Base-by-base conservation (phyloP, 768 basidiomycete species). In the Leccinum longicurvipes region DNA sequence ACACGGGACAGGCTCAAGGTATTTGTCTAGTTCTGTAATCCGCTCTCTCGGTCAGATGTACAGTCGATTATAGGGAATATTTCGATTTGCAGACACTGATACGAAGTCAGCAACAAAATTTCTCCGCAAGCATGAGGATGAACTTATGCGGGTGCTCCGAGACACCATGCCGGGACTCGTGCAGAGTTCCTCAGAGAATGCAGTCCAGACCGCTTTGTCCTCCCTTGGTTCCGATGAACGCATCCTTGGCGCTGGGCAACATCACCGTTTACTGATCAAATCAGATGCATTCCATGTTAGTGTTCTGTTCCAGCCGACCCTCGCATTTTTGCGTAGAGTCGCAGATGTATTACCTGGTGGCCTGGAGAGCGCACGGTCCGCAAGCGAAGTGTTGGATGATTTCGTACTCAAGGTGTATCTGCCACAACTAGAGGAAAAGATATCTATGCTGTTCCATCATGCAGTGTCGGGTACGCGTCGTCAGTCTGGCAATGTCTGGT, bases 241-340 rank as follows among this genome's bases (percentile, higher is more conserved):
- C 23, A 72, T 87, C 55, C 77, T 87, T 6, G 85, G 86, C 12
- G 77, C 77, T 5, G 87, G 87, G 45, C 86, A 91, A 44, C 87
- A 87, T 53, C 97, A 98, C 73, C 82, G 89, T 46, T 77, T 91
- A 29, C 79, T 98, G 21, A 87, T 98, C 54, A 84, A 84, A 47
- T 89, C 97, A 2, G 90, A 98, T 66, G 92, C 93, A 3, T 98
- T 98, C 75, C 93, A 96, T 72, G 92, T 98, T 53, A 89, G 85
- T 49, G 83, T 93, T 15, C 78, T 99, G n/a, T 98, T 98, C 71
- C 91, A 92, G 59, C 96, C 97, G 1, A 96, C 94, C 12, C 75
- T 97, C 21, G 77, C 86, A 1, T 98, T 95, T 70, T 77, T 98
- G 54, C 81, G 86, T 52, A 81, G 86, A 6, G 80, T 93, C 23